Evolutionary conservation across 805 yeast genomes (phyloP), one percentile per base, ranked within the genome.

Genomic region (Pichia californica): DNA sequence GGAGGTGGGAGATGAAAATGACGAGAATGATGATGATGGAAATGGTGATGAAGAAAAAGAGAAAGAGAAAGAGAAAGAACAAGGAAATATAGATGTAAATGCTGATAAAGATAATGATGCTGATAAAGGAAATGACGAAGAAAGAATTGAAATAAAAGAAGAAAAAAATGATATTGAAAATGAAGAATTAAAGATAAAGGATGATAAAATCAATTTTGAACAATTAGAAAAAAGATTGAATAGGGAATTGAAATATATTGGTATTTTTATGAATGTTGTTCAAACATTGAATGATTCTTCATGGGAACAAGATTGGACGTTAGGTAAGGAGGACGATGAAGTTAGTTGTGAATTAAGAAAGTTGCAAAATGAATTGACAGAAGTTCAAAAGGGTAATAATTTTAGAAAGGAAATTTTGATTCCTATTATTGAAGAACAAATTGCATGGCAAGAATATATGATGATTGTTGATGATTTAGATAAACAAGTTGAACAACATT

Each of bases 401-500:
- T 76, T 73, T 47, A 70, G 91, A 42, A 86, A 86, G 61, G 71
- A 76, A 46, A 66, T 69, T 32, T 57, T 93, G 30, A 65, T 81
- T 21, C 94, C 95, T 1, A 54, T 82, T 1, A 73, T 93, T 14
- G 91, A 88, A 52, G 93, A 85, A 51, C 95, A 86, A 53, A 71
- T 93, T 54, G 96, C 97, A 23, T 93, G 89, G 79, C 96, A 91
- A 60, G 99, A 93, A 61, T 93, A 87, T 61, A 71, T 81, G 46
- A 83, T 91, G 11, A 89, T 93, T 41, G 64, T 88, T 46, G 98
- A 93, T 45, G 98, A 93, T 58, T 70, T 93, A 52, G 97, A 93
- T 61, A 93, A 91, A 61, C 99, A 93, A 64, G 89, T 93, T 30
- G 99, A 93, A 59, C 97, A 87, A 61, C 89, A 95, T 18, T 93